Evolutionary conservation across 129 eudicot species (phyloP), one percentile per base, ranked within the genome.

Genomic region (Apium graveolens): DNA sequence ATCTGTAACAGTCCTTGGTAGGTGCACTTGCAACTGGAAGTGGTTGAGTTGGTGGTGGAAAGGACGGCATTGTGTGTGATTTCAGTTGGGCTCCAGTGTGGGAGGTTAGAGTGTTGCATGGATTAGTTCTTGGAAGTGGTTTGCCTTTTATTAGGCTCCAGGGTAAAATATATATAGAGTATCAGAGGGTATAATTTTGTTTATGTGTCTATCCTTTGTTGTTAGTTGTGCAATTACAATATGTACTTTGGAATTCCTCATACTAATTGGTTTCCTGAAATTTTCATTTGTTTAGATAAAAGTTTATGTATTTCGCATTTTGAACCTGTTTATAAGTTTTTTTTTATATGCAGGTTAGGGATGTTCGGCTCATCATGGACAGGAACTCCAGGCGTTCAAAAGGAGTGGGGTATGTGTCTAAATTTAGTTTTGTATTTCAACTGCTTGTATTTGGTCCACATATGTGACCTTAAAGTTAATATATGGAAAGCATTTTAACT

Each of bases 351-450:
- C 87, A 93, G 98, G 98, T 93, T 73, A 87, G 98, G 84, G 98
- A 93, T 89, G 98, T 93, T 26, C 85, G 92, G 45, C 80, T 93
- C 62, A 93, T 93, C 81, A 93, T 93, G 98, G 98, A 93, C 74
- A 81, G 98, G n/a, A 93, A 93, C 80, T 91, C 96, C 62, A 87
- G 98, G 79, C 81, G 98, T 26, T 93, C 98, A 63, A 93, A 93
- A 88, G 98, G 98, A 85, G 98, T 93, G 32, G 98, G 98, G 98
- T 93, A 80, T 73, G 97, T 81, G 35, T 45, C 39, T 63, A 66
- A 26, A 9, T 62, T 21, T 13, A 38, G 7, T 21, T 48, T 31
- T 51, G 46, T 65, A 29, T 63, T 11, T 27, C 4, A 65, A 65
- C 38, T 29, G 31, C 69, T 11, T 10, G 6, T 2, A 38, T 38